Percentiles rank a stretch among this genome's conserved stretches.
These are phyloP conservation scores for Ceriops tagal DNA, from an alignment of 345 rosid genomes.

Conservation along the genomic window DNA sequence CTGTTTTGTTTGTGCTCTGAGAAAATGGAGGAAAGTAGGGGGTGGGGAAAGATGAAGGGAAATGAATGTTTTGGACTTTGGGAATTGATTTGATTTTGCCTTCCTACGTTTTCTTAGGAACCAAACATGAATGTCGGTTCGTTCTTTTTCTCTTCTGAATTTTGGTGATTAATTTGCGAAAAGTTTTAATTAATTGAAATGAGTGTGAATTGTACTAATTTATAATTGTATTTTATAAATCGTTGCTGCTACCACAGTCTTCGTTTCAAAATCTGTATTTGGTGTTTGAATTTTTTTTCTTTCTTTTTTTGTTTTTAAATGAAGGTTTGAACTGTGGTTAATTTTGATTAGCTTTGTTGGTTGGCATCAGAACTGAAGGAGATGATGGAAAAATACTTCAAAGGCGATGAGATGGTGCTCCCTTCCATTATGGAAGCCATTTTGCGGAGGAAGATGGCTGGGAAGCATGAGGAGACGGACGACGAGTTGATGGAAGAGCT, in stretches of 20 bases:
- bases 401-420: slow-evolving; percentile 71
- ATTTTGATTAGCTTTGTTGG: slow-evolving; percentile 5
- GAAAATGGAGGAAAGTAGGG: background rate
- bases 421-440: slow-evolving; percentile 64
- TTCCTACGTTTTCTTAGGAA: background rate
- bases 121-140: background rate
- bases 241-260: background rate
- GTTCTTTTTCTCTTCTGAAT: background rate
- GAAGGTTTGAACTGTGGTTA: no score
- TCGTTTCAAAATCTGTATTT: background rate
- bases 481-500: slow-evolving; percentile 60
- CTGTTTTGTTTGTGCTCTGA: background rate
- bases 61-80: background rate
- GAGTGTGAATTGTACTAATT: background rate
- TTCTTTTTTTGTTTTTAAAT: background rate
- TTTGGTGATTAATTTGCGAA: background rate
- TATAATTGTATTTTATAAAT: background rate
- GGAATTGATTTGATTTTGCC: background rate
- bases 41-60: background rate
- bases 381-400: slow-evolving; percentile 63
- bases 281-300: background rate
- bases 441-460: slow-evolving; percentile 45
- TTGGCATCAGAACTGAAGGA: slow-evolving; percentile 56
- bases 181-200: background rate
- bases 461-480: slow-evolving; percentile 71